Evolutionary conservation across 2,329 filamentous ascomycete genomes (phyloP), one percentile per base, ranked within the genome.

Genomic region (Fusarium sp.): DNA sequence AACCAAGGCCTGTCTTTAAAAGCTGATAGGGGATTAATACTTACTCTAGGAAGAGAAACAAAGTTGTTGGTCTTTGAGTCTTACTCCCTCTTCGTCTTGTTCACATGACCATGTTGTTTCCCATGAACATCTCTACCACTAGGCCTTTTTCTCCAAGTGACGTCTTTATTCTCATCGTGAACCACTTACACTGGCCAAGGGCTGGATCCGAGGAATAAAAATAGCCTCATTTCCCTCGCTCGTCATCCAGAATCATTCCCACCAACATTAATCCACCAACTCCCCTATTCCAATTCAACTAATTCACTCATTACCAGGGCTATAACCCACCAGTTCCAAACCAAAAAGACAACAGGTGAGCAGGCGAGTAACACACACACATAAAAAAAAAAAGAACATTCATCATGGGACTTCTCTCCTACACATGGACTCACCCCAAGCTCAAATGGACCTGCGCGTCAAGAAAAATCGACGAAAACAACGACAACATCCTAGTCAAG

Each of bases 401-500:
- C n/a, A 53, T 20, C 46, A 31, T 53, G 46, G 27, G 27, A 51
- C 17, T 8, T 20, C 51, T 73, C 5, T 44, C 31, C 35, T 73
- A 71, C 38, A 44, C 71, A 24, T 68, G 67, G 71, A 51, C 59
- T 6, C 60, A 29, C 2, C 55, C 71, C 6, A 17, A 29, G 0
- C 20, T 55, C 17, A 11, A 31, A 35, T 71, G 46, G 36, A 44
- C 73, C 44, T 66, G 71, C 53, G 62, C 31, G 44, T 33, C 51
- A 6, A 40, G 71, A 22, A 29, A 44, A n/a, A 58, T 73, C 14
- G 67, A 71, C 59, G 40, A 55, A 20, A 3, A 11, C n/a, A 73
- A 73, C 20, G 10, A 17, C 4, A 49, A 73, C 44, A 62, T 57
- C 36, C 35, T 68, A 27, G 46, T 71, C 24, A 44, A 44, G 17